Evolutionary conservation across 2,329 filamentous ascomycete species (phyloP), one percentile per base, ranked within the genome.

Genomic region (Pleurostoma richardsiae): DNA sequence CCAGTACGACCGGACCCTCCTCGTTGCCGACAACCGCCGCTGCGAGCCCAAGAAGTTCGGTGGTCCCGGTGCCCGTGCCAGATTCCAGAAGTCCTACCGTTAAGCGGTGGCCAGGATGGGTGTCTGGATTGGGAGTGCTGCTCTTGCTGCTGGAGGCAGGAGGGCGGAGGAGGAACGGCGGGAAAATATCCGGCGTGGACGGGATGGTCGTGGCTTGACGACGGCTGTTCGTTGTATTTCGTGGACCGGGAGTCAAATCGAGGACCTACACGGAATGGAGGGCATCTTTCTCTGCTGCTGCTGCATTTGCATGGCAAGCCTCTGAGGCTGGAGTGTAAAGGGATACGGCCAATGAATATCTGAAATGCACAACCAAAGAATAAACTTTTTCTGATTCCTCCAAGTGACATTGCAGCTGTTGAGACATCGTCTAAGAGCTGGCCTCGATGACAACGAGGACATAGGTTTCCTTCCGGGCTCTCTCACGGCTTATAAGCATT

Each of bases 31-130:
- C 78, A 96, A 96, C 87, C 88, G 94, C 75, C 89, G 94, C 66
- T 94, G 90, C 76, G 94, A 99, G 84, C 92, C 92, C 78, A 97
- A 97, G 91, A 96, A 96, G 83, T 89, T 90, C 70, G 85, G 85
- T 72, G 88, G 88, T 88, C 87, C 83, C 65, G 92, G 92, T 84
- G 92, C 94, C 71, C 87, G 92, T 71, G 81, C 92, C 69, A 87
- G 91, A 72, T 97, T 90, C 91, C 92, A 97, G 82, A 96, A 96
- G 82, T 96, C 91, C 63, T 96, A 96, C 86, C 90, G 91, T 91
- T 96, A 92, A 90, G 55, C 48, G 51, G 28, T 27, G 49, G 47
- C 44, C 48, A 40, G 54, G 49, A 29, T 43, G 47, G 48, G 50
- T 40, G 48, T 49, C 51, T 45, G 49, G 49, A 49, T 49, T 45